A percentile compares a stretch with the other conserved stretches of the same genome.
phyloP scores from a whole-genome alignment of 345 rosid genomes.

The Eucalyptus tenuipes region DNA sequence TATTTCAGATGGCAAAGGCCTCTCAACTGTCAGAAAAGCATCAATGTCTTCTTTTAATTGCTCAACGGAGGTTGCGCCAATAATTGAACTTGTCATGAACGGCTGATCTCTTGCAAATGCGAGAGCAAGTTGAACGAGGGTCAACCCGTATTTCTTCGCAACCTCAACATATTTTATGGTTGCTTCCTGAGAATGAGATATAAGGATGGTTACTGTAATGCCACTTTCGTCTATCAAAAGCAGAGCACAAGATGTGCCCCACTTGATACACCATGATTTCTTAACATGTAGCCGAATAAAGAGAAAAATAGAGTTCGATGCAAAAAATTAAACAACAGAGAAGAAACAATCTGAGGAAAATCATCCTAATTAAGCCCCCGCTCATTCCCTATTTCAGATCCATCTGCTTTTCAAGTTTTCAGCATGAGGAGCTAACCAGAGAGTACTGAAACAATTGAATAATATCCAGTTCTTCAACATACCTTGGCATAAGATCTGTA shows the following conservation, averaged over 20 bases:
- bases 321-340: background rate
- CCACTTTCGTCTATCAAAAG: background rate
- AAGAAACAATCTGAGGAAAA: background rate
- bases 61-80: slow-evolving; percentile 66
- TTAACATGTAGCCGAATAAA: background rate
- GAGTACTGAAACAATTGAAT: background rate
- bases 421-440: background rate
- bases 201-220: background rate
- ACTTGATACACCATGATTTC: background rate
- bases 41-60: slow-evolving; percentile 82
- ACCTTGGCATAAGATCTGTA: slow-evolving; percentile 58
- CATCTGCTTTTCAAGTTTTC: background rate
- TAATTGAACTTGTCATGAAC: slow-evolving; percentile 67
- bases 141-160: slow-evolving; percentile 64
- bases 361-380: background rate
- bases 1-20: slow-evolving; percentile 53
- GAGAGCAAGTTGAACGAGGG: slow-evolving; percentile 65
- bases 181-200: slow-evolving; percentile 45
- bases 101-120: slow-evolving; percentile 75
- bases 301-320: background rate
- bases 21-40: slow-evolving; percentile 45
- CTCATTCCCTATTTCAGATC: background rate
- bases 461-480: background rate
- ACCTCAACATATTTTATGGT: slow-evolving; percentile 49
- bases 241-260: background rate